Percentiles rank a stretch among this genome's conserved stretches.
These are phyloP conservation scores for Boletus reticulatus DNA, from an alignment of 768 basidiomycete species.

Conservation along the genomic window DNA sequence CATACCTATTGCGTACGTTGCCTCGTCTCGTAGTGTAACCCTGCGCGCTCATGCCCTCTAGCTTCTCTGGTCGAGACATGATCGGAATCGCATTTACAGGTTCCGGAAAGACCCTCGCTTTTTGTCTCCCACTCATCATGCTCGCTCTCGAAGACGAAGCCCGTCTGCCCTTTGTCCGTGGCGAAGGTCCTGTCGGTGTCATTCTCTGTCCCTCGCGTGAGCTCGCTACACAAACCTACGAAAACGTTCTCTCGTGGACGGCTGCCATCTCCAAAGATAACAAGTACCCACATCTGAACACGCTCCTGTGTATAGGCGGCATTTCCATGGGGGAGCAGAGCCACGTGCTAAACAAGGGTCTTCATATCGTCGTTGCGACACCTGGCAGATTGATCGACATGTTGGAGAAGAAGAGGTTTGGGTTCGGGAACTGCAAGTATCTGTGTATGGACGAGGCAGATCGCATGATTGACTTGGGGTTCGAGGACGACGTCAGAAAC, in stretches of 20 bases:
- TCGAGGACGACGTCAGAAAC: conserved; percentile 97
- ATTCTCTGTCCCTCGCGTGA: conserved; percentile 97
- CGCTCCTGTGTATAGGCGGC: conserved; percentile 92
- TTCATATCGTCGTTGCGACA: conserved; percentile 96
- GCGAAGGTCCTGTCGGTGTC: conserved; percentile 97
- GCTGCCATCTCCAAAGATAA: conserved; percentile 74
- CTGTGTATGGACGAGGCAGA: conserved; percentile 99
- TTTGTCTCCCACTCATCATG: conserved; percentile 98
- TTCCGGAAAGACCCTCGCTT: conserved; percentile 97
- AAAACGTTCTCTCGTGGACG: conserved; percentile 89
- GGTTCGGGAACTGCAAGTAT: conserved; percentile 91
- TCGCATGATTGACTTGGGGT: conserved; percentile 98
- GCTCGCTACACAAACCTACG: conserved; percentile 94
- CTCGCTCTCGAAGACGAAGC: conserved; percentile 90
- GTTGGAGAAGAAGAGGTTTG: conserved; percentile 93
- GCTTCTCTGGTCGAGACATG: conserved; percentile 94
- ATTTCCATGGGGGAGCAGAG: conserved; percentile 99
- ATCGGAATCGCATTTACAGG: conserved; percentile 99
- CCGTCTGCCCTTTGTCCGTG: conserved; percentile 84
- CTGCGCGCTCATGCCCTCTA: conserved; percentile 30
- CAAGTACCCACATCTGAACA: conserved; percentile 82
- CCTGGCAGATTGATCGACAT: conserved; percentile 97
- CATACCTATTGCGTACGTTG: conserved; percentile 84
- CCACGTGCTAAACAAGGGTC: conserved; percentile 84
- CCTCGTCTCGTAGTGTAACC: neutral